These are phyloP conservation scores for Zygosaccharomyces sapae DNA, from an alignment of 1,139 yeast species.

Conservation along the genomic window DNA sequence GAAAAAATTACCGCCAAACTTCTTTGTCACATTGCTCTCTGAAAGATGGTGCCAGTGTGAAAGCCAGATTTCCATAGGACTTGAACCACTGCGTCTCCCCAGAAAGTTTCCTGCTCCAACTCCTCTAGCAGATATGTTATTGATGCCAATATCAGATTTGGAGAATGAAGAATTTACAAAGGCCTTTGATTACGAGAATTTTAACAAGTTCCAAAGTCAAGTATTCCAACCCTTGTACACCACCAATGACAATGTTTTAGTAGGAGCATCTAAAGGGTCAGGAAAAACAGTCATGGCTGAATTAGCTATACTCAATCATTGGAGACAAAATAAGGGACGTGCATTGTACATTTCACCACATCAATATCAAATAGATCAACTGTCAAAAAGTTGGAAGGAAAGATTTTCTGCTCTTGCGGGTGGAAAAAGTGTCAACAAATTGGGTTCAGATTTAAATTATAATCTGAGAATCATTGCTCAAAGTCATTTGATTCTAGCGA, in stretches of 20 bases:
- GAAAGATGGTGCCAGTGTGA: constrained; percentile 85
- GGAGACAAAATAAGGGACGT: constrained; percentile 61
- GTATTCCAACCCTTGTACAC: constrained; percentile 57
- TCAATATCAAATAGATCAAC: constrained; percentile 50
- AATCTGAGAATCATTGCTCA: constrained; percentile 55
- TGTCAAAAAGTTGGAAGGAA: constrained; percentile 49
- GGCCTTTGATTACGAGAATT: constrained; percentile 45
- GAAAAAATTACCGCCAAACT: constrained; percentile 69
- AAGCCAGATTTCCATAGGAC: constrained; percentile 55
- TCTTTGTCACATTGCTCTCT: constrained; percentile 67
- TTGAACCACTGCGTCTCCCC: constrained; percentile 58
- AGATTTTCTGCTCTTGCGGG: constrained; percentile 44
- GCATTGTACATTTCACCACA: constrained; percentile 65
- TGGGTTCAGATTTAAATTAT: constrained; percentile 57
- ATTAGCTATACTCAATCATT: constrained; percentile 64
- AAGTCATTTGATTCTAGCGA: constrained; percentile 67
- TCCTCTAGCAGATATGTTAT: constrained; percentile 51
- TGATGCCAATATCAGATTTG: constrained; percentile 47
- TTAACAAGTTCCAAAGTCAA: constrained; percentile 74
- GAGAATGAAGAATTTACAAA: constrained; percentile 44
- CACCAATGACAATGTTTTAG: constrained; percentile 54
- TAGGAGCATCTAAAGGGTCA: constrained; percentile 71
- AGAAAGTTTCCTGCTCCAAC: constrained; percentile 59
- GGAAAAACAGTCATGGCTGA: constrained; percentile 75
- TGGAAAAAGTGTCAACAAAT: constrained; percentile 49